Conservation (phyloP, 805 yeast genomes). For the Lachancea quebecensis region DNA sequence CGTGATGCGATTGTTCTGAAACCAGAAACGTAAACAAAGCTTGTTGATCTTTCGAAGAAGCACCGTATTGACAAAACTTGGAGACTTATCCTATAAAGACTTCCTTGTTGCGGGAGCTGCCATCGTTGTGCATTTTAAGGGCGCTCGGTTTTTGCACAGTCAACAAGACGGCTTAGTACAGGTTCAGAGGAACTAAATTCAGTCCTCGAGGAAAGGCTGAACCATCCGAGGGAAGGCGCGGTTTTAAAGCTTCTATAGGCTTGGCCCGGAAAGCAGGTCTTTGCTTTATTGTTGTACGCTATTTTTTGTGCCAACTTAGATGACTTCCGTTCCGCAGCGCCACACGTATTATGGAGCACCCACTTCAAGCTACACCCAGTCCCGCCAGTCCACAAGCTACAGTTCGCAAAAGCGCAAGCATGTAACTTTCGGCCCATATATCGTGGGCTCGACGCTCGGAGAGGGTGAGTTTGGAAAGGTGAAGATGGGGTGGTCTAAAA, state of each 20-base stretch:
- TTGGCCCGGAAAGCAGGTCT: no score
- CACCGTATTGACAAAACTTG: neutral
- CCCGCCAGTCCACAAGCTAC: constrained; percentile 3
- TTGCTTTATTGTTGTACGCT: no score
- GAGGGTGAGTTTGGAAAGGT: constrained; percentile 99
- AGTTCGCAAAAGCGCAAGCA: constrained; percentile 42
- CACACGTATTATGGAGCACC: constrained; percentile 30
- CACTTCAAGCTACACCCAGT: constrained; percentile 3
- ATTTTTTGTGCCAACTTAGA: neutral
- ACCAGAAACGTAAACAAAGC: constrained; percentile 8
- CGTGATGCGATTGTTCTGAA: constrained; percentile 3
- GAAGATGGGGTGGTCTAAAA: constrained; percentile 91
- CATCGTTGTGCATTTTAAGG: neutral
- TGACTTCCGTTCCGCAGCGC: constrained; percentile 24
- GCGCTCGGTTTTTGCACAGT: neutral
- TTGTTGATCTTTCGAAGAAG: constrained; percentile 3
- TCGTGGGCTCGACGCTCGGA: constrained; percentile 88
- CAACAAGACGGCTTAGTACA: neutral
- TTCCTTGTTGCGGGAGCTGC: neutral
- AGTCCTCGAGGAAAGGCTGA: neutral
- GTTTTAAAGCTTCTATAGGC: neutral
- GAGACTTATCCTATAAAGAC: neutral
- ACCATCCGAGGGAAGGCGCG: neutral
- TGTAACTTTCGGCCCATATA: constrained; percentile 82
- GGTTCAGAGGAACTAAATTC: neutral